Conservation (phyloP, 2,329 filamentous ascomycete genomes). For the Stylonectria norvegica region DNA sequence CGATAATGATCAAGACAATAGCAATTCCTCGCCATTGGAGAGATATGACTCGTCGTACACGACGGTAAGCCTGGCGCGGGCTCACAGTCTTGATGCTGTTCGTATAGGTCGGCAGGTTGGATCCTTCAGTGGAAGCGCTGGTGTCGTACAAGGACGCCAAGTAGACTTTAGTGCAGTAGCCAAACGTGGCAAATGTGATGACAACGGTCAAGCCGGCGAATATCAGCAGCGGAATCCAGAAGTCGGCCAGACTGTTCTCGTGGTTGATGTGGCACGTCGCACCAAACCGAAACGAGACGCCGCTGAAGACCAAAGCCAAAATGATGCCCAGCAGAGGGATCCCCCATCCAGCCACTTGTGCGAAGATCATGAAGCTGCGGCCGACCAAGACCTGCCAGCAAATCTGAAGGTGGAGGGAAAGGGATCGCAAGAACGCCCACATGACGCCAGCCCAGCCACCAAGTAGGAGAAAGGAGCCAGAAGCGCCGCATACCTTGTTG, state of each 20-base stretch:
- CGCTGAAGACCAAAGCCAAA: slow-evolving; percentile 76
- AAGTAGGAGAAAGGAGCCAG: slow-evolving; percentile 78
- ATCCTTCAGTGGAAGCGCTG: slow-evolving; percentile 65
- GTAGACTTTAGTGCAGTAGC: slow-evolving; percentile 94
- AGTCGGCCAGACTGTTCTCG: slow-evolving; percentile 72
- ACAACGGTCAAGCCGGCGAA: slow-evolving; percentile 74
- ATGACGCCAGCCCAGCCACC: slow-evolving; percentile 81
- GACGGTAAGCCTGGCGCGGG: slow-evolving; percentile 81
- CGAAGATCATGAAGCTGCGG: slow-evolving; percentile 81
- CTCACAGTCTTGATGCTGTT: slow-evolving; percentile 74
- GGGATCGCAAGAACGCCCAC: slow-evolving; percentile 86
- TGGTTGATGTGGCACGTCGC: slow-evolving; percentile 93
- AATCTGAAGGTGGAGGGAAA: slow-evolving; percentile 94
- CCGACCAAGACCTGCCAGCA: slow-evolving; percentile 95
- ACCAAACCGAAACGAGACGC: slow-evolving; percentile 92
- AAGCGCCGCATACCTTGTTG: slow-evolving; percentile 78
- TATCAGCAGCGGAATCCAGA: slow-evolving; percentile 85
- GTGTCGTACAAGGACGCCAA: slow-evolving; percentile 77
- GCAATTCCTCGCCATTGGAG: slow-evolving; percentile 93
- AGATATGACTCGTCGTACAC: slow-evolving; percentile 79
- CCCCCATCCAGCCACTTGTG: slow-evolving; percentile 79
- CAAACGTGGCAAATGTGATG: slow-evolving; percentile 80
- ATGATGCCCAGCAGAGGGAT: slow-evolving; percentile 73
- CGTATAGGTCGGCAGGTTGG: slow-evolving; percentile 65
- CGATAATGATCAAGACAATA: slow-evolving; percentile 84